Conservation (phyloP, 2,329 filamentous ascomycete genomes). For the Phoma sp. region DNA sequence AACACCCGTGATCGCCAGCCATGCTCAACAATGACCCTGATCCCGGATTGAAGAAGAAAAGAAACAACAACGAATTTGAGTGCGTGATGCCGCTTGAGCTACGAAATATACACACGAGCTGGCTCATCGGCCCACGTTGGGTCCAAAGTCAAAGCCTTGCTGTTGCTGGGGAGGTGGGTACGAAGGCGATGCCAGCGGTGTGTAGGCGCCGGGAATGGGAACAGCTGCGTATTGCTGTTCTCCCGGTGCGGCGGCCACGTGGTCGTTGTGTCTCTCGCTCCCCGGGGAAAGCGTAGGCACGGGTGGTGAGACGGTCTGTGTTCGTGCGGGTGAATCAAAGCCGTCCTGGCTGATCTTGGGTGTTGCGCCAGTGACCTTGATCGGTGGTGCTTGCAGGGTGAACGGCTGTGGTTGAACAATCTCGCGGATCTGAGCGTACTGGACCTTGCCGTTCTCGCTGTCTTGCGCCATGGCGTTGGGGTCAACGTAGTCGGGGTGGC, state of each 20-base stretch:
- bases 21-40: slow-evolving; percentile 23
- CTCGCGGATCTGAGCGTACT: slow-evolving; percentile 50
- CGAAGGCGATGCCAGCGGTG: slow-evolving; percentile 52
- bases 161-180: slow-evolving; percentile 45
- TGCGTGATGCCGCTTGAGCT: slow-evolving; percentile 24
- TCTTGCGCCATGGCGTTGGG: slow-evolving; percentile 59
- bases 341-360: slow-evolving; percentile 70
- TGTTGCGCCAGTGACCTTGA: slow-evolving; percentile 77
- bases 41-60: slow-evolving; percentile 27
- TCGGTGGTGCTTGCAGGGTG: slow-evolving; percentile 83
- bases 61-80: slow-evolving; percentile 11
- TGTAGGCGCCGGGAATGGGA: slow-evolving; percentile 86
- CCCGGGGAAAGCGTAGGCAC: slow-evolving; percentile 44
- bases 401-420: slow-evolving; percentile 67
- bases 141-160: slow-evolving; percentile 49
- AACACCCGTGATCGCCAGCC: slow-evolving; percentile 30
- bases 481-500: slow-evolving; percentile 52
- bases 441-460: slow-evolving; percentile 52
- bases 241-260: slow-evolving; percentile 73
- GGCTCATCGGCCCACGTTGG: slow-evolving; percentile 34
- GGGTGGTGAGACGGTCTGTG: slow-evolving; percentile 47
- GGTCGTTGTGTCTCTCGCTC: slow-evolving; percentile 62
- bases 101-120: slow-evolving; percentile 13
- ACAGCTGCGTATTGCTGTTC: slow-evolving; percentile 86
- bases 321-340: slow-evolving; percentile 58